phyloP scores from a whole-genome alignment of 306 rosid species.

The Dicorynia guianensis region DNA sequence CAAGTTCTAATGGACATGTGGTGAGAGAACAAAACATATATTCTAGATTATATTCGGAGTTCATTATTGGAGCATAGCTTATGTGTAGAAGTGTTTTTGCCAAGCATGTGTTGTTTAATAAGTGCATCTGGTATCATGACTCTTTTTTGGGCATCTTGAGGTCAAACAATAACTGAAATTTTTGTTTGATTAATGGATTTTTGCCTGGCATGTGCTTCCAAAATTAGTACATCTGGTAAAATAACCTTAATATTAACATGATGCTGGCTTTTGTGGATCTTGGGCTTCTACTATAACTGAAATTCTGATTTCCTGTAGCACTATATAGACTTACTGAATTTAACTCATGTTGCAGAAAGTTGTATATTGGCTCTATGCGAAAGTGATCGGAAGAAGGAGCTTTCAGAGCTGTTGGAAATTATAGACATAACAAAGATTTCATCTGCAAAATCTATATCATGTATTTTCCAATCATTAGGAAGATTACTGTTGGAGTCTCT shows the following conservation, averaged over 20 bases:
- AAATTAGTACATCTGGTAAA: conserved; percentile 32
- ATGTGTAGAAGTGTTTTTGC: conserved; percentile 28
- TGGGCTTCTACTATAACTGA: conserved; percentile 14
- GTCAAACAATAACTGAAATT: too few species aligned
- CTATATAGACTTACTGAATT: conserved; percentile 31
- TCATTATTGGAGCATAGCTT: conserved; percentile 17
- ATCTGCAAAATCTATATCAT: conserved; percentile 47
- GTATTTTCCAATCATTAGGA: conserved; percentile 76
- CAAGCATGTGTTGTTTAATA: conserved; percentile 26
- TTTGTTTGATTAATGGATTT: too few species aligned
- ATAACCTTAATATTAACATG: conserved; percentile 10
- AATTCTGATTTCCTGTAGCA: conserved; percentile 38
- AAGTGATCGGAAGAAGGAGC: conserved; percentile 64
- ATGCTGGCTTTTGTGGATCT: conserved; percentile 17
- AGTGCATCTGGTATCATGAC: conserved; percentile 24
- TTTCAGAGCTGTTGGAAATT: conserved; percentile 67
- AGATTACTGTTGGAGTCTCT: conserved; percentile 62
- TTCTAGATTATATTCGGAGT: conserved; percentile 17
- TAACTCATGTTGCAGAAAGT: conserved; percentile 65
- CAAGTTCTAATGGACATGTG: conserved; percentile 30
- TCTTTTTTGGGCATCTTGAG: too few species aligned
- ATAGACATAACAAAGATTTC: conserved; percentile 62
- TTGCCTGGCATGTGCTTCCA: neutral
- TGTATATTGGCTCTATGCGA: conserved; percentile 87
- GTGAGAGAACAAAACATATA: conserved; percentile 3